These are phyloP conservation scores for Teratosphaeria viscida DNA, from an alignment of 2,329 filamentous ascomycete genomes.

Conservation along the genomic window DNA sequence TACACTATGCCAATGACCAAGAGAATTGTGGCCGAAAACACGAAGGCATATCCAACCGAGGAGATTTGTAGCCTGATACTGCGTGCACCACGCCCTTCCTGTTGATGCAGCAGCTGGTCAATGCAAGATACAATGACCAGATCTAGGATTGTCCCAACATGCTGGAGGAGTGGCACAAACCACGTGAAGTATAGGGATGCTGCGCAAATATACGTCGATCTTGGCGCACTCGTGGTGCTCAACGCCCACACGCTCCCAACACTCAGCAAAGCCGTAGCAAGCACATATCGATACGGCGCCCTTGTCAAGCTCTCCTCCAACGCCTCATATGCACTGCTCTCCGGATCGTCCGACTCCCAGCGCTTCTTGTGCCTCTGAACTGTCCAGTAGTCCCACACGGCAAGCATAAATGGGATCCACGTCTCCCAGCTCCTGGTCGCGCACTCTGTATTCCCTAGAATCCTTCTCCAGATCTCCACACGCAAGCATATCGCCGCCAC, in stretches of 20 bases:
- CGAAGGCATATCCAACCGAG: constrained; percentile 17
- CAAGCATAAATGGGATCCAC: constrained; percentile 21
- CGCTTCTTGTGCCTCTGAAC: constrained; percentile 8
- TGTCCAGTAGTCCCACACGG: constrained; percentile 17
- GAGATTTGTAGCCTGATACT: constrained; percentile 9
- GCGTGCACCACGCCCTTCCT: constrained; percentile 8
- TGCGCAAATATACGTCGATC: constrained; percentile 42
- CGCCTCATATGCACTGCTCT: constrained; percentile 22
- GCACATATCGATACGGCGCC: constrained; percentile 28
- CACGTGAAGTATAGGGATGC: constrained; percentile 25
- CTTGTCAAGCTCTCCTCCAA: constrained; percentile 23
- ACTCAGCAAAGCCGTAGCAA: constrained; percentile 29
- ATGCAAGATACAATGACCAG: constrained; percentile 28
- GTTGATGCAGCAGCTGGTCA: constrained; percentile 12
- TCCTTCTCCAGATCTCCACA: constrained; percentile 31
- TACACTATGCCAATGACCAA: constrained; percentile 26
- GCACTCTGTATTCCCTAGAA: constrained; percentile 35
- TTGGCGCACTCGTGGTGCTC: constrained; percentile 25
- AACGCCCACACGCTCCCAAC: constrained; percentile 29
- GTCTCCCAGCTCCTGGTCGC: constrained; percentile 19
- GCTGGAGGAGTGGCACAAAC: constrained; percentile 28
- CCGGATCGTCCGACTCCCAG: constrained; percentile 11
- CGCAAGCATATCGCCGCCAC: constrained; percentile 23
- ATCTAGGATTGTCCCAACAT: constrained; percentile 32
- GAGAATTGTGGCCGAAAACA: constrained; percentile 30